Conservation (phyloP, 2,329 filamentous ascomycete species). For the Diplodia corticola region DNA sequence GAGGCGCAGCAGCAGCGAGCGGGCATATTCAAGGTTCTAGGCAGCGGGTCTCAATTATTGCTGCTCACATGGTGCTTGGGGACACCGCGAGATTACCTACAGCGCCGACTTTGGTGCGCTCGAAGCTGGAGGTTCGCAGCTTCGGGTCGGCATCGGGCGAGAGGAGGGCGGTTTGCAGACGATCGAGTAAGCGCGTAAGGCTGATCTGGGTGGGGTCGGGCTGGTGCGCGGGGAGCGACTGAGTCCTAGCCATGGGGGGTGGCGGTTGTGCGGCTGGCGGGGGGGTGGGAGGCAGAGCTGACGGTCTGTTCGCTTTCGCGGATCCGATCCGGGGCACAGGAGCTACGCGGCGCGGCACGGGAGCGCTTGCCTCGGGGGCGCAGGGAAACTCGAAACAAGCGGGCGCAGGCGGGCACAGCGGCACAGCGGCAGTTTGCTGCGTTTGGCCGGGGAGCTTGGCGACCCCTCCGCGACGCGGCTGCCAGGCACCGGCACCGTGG, state of each 20-base stretch:
- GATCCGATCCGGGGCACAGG: slow-evolving; percentile 25
- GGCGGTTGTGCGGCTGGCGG: not conserved
- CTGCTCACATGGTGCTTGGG: not conserved
- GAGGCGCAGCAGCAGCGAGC: slow-evolving; percentile 65
- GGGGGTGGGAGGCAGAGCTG: not conserved
- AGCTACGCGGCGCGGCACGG: not conserved
- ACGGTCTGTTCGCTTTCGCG: slow-evolving; percentile 14
- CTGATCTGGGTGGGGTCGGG: slow-evolving; percentile 41
- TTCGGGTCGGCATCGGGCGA: slow-evolving; percentile 60
- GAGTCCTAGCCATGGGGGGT: slow-evolving; percentile 10
- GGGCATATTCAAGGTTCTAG: slow-evolving; percentile 72
- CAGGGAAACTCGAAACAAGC: not conserved
- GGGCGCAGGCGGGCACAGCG: too few species aligned
- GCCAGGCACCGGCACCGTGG: too few species aligned
- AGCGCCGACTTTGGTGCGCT: slow-evolving; percentile 60
- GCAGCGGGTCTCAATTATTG: not conserved
- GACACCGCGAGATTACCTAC: slow-evolving; percentile 41
- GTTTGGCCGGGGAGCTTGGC: too few species aligned
- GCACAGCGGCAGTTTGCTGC: too few species aligned
- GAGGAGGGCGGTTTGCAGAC: slow-evolving; percentile 66
- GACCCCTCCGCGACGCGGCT: not conserved
- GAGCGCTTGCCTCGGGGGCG: not conserved
- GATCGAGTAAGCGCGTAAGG: slow-evolving; percentile 64
- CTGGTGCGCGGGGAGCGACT: slow-evolving; percentile 15
- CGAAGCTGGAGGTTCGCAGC: slow-evolving; percentile 63